These are phyloP conservation scores for Cyberlindnera mycetangii DNA, from an alignment of 805 yeast genomes.

Conservation along the genomic window DNA sequence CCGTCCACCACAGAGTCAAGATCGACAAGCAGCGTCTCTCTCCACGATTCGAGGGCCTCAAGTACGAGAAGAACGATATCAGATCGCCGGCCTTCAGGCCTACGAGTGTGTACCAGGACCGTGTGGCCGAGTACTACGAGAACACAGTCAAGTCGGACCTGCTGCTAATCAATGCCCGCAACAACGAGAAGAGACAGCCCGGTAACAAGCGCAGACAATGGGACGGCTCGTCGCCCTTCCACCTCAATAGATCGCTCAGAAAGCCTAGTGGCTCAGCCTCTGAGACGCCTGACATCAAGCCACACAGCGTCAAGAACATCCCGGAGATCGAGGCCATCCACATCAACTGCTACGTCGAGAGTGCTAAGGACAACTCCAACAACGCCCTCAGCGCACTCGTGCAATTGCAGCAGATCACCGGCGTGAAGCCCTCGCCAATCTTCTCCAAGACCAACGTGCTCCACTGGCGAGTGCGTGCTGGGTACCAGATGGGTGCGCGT, in stretches of 20 bases:
- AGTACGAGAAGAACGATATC: slow-evolving; percentile 68
- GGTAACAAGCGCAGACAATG: slow-evolving; percentile 81
- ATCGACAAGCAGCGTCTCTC: slow-evolving; percentile 72
- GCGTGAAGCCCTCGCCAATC: slow-evolving; percentile 71
- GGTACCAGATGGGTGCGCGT: slow-evolving; percentile 90
- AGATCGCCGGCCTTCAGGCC: slow-evolving; percentile 80
- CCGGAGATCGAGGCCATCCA: slow-evolving; percentile 69
- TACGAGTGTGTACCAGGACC: slow-evolving; percentile 67
- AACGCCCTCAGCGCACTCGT: slow-evolving; percentile 72
- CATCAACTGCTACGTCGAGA: slow-evolving; percentile 73
- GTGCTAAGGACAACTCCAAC: slow-evolving; percentile 67
- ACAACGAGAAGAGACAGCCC: slow-evolving; percentile 46
- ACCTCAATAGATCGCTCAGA: slow-evolving; percentile 73
- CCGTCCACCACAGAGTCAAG: slow-evolving; percentile 87
- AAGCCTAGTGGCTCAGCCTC: slow-evolving; percentile 75
- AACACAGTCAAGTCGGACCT: slow-evolving; percentile 76
- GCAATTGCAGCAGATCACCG: slow-evolving; percentile 92
- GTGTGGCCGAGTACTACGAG: slow-evolving; percentile 72
- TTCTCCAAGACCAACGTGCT: slow-evolving; percentile 78
- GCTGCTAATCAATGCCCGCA: slow-evolving; percentile 72
- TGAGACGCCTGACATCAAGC: slow-evolving; percentile 70
- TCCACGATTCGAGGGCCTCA: slow-evolving; percentile 67
- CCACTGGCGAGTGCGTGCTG: slow-evolving; percentile 82
- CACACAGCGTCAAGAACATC: slow-evolving; percentile 63
- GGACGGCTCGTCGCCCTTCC: slow-evolving; percentile 88